Conservation (phyloP, 129 eudicot genomes). For the Escallonia herrerae region DNA sequence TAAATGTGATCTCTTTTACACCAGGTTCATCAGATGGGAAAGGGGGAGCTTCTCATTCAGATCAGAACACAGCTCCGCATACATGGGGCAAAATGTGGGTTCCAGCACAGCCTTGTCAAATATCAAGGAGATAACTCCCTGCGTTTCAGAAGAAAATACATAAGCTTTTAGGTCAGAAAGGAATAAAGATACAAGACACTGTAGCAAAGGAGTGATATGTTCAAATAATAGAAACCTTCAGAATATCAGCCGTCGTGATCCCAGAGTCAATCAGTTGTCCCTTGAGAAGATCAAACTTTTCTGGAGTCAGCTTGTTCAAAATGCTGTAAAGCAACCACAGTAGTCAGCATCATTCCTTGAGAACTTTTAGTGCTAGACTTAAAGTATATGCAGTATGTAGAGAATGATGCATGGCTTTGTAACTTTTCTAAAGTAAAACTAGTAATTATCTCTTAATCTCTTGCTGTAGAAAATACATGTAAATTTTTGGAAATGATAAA, state of each 20-base stretch:
- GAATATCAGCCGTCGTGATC: conserved; percentile 81
- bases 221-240: conserved; percentile 42
- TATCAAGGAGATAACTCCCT: conserved; percentile 92
- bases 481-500: too few relatives aligned
- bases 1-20: conserved; percentile 76
- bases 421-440: too few relatives aligned
- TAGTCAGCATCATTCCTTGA: neutral
- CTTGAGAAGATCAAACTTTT: conserved; percentile 93
- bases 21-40: conserved; percentile 87
- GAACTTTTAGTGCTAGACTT: neutral
- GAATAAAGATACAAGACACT: too few relatives aligned
- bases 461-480: too few relatives aligned
- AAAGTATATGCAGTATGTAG: neutral
- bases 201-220: neutral
- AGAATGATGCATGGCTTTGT: too few relatives aligned
- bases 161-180: neutral
- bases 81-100: conserved; percentile 98
- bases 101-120: conserved; percentile 95
- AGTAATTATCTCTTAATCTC: too few relatives aligned
- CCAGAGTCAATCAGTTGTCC: conserved; percentile 94
- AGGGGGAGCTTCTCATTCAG: conserved; percentile 79
- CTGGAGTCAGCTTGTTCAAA: conserved; percentile 96
- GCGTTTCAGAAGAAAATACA: conserved; percentile 14
- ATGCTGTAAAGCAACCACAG: conserved; percentile 43
- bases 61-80: conserved; percentile 84